Conservation (phyloP, 2,329 filamentous ascomycete genomes). For the Orbilia javanica region DNA sequence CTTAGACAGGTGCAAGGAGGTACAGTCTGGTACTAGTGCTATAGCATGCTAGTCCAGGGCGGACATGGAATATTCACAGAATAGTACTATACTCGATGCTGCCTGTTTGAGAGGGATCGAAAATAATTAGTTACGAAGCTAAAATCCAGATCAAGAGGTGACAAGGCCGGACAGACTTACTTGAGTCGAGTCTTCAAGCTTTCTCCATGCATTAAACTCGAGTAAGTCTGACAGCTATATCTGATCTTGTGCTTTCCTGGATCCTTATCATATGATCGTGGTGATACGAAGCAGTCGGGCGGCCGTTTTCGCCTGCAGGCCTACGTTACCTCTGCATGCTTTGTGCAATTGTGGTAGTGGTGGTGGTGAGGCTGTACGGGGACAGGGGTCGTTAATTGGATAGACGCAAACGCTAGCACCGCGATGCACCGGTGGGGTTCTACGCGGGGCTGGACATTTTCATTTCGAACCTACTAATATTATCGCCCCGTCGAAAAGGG, state of each 20-base stretch:
- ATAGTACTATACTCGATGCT: too few relatives aligned
- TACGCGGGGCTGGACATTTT: constrained; percentile 57
- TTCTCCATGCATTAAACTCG: too few relatives aligned
- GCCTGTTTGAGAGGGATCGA: too few relatives aligned
- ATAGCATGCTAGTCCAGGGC: too few relatives aligned
- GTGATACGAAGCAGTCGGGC: neutral
- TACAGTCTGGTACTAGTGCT: too few relatives aligned
- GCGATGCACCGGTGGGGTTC: constrained; percentile 55
- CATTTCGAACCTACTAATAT: constrained; percentile 1
- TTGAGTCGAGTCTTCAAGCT: too few relatives aligned
- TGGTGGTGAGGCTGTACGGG: constrained; percentile 24
- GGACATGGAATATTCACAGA: too few relatives aligned
- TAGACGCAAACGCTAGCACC: constrained; percentile 40
- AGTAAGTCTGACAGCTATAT: neutral
- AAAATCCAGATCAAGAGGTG: too few relatives aligned
- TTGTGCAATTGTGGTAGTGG: neutral
- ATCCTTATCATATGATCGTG: constrained; percentile 20
- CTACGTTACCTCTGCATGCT: neutral
- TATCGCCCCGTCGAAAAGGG: constrained; percentile 9
- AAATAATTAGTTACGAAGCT: too few relatives aligned
- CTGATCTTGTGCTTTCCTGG: neutral
- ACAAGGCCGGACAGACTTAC: too few relatives aligned
- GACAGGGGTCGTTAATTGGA: constrained; percentile 33
- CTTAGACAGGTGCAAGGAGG: too few relatives aligned
- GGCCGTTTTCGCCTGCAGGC: neutral